Conservation (phyloP, 1,284 basidiomycete genomes). For the Tilletiaria anomala region DNA sequence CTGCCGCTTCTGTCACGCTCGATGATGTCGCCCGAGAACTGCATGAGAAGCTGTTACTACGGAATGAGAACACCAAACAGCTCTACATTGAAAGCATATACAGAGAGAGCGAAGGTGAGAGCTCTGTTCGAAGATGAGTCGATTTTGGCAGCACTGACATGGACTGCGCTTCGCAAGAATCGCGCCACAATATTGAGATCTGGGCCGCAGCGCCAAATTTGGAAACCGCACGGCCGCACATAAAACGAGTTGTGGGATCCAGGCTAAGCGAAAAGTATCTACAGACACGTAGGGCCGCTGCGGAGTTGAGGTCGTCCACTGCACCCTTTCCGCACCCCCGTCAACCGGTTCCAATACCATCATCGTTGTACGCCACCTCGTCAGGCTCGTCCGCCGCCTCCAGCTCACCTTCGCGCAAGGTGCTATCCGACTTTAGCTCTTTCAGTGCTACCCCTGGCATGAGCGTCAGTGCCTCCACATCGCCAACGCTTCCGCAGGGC, state of each 20-base stretch:
- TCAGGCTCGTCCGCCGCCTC: not conserved
- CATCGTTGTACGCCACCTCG: not conserved
- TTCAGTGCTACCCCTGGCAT: slow-evolving; percentile 29
- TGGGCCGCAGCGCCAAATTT: slow-evolving; percentile 65
- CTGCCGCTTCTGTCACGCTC: slow-evolving; percentile 43
- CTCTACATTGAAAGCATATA: slow-evolving; percentile 90
- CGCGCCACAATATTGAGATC: slow-evolving; percentile 73
- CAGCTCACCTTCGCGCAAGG: slow-evolving; percentile 10
- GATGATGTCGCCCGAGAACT: slow-evolving; percentile 88
- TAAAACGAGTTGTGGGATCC: not conserved
- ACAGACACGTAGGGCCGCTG: slow-evolving; percentile 16
- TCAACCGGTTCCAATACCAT: not conserved
- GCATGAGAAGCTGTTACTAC: slow-evolving; percentile 73
- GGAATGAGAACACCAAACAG: slow-evolving; percentile 93
- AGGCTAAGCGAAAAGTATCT: slow-evolving; percentile 32
- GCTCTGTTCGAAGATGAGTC: not conserved
- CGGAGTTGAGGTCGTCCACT: slow-evolving; percentile 10
- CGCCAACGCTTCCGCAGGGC: not conserved
- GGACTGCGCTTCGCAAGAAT: slow-evolving; percentile 50
- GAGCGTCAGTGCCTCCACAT: slow-evolving; percentile 9
- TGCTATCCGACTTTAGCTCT: slow-evolving; percentile 25
- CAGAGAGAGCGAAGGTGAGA: slow-evolving; percentile 26
- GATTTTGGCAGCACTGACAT: too few species aligned
- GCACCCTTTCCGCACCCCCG: not conserved
- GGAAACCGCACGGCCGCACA: slow-evolving; percentile 47